Percentiles rank a stretch among this genome's conserved stretches.
Evolutionary conservation across 176 grass and related monocot species (phyloP).

Genomic region (Carex parvula): DNA sequence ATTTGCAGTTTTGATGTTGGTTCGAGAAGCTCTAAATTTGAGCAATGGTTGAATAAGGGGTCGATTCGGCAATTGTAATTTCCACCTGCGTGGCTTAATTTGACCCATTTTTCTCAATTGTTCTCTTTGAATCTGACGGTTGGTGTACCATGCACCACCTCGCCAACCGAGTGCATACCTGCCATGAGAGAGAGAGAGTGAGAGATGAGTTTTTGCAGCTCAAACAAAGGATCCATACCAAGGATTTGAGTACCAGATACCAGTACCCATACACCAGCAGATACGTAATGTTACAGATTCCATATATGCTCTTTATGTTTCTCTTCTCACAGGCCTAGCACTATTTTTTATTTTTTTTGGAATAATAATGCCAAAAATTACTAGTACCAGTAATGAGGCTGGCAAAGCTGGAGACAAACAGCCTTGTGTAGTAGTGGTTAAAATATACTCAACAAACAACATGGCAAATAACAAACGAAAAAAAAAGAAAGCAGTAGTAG

Average conservation of each 20-base stretch:
- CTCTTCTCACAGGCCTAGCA: neutral
- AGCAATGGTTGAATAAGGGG: constrained; percentile 26
- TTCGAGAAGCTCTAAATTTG: constrained; percentile 24
- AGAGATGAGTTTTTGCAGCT: neutral
- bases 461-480: neutral
- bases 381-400: neutral
- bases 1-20: constrained; percentile 18
- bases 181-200: neutral
- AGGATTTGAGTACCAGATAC: neutral
- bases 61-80: constrained; percentile 19
- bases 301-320: neutral
- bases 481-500: neutral
- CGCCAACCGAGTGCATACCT: constrained; percentile 88
- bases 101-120: constrained; percentile 76
- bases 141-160: constrained; percentile 64
- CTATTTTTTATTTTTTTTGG: neutral
- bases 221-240: neutral
- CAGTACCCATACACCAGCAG: neutral
- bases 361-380: neutral
- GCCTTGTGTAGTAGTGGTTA: neutral
- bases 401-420: neutral
- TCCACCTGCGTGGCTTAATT: constrained; percentile 58
- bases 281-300: neutral
- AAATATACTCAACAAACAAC: neutral
- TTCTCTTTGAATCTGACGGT: constrained; percentile 54